Evolutionary conservation across 2,329 filamentous ascomycete species (phyloP).

Genomic region (Cladosporium sp.): DNA sequence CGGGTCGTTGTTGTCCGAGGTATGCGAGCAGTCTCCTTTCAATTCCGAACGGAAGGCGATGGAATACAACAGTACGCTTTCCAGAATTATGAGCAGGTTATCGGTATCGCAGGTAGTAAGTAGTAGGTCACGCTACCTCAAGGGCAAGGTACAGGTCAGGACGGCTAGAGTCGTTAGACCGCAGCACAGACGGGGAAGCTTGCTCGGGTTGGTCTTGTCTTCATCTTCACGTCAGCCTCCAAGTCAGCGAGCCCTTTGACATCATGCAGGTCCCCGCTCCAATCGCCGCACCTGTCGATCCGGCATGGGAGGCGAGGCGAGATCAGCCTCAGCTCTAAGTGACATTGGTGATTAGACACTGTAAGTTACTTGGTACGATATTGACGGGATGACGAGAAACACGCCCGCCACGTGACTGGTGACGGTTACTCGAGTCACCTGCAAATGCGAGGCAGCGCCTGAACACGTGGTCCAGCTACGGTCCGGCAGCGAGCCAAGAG

Average conservation of each 20-base stretch:
- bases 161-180: neutral
- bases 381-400: neutral
- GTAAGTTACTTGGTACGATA: neutral
- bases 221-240: neutral
- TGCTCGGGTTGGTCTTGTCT: neutral
- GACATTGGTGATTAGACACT: neutral
- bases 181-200: constrained; percentile 15
- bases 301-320: neutral
- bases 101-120: neutral
- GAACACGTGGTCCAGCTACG: neutral
- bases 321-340: neutral
- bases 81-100: neutral
- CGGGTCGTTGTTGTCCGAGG: neutral
- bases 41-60: neutral
- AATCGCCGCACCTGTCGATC: neutral
- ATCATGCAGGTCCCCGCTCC: constrained; percentile 19
- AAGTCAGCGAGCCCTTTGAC: neutral
- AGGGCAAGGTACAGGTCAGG: constrained; percentile 2
- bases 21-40: neutral
- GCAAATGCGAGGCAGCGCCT: neutral
- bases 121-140: constrained; percentile 5
- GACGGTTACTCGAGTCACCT: neutral
- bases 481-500: neutral
- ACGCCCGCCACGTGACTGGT: neutral
- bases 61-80: neutral